Evolutionary conservation across 331 rosid species (phyloP).

Genomic region (Acacia concinna): DNA sequence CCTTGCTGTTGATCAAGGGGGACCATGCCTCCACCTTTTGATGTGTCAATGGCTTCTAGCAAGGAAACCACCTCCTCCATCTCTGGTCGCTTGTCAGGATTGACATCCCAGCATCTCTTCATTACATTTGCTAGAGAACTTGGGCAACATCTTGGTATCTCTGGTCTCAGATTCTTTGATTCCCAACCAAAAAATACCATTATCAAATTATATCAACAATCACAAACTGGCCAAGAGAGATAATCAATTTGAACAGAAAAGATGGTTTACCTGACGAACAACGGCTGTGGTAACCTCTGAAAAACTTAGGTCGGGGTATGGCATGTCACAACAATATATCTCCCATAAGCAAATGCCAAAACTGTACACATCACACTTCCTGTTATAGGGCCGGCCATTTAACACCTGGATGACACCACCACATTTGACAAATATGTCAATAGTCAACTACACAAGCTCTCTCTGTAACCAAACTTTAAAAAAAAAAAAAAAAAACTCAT

Average conservation of each 20-base stretch:
- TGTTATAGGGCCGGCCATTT: constrained; percentile 87
- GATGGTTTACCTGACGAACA: constrained; percentile 73
- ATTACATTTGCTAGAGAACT: constrained; percentile 77
- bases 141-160: constrained; percentile 90
- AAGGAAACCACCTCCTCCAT: constrained; percentile 83
- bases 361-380: constrained; percentile 89
- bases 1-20: constrained; percentile 80
- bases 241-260: not conserved
- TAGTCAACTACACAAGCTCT: constrained; percentile 16
- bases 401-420: constrained; percentile 61
- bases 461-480: not conserved
- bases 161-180: constrained; percentile 79
- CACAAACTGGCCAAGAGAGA: not conserved
- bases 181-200: constrained; percentile 16
- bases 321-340: constrained; percentile 92
- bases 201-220: not conserved
- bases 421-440: constrained; percentile 23
- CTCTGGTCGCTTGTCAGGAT: constrained; percentile 79
- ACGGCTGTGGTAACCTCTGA: constrained; percentile 85
- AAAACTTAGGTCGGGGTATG: constrained; percentile 87
- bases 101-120: constrained; percentile 90
- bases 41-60: constrained; percentile 79
- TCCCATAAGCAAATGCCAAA: constrained; percentile 89
- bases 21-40: constrained; percentile 93
- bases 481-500: not conserved